Evolutionary conservation across 1,284 basidiomycete species (phyloP).

Genomic region (Moniliella sp.): DNA sequence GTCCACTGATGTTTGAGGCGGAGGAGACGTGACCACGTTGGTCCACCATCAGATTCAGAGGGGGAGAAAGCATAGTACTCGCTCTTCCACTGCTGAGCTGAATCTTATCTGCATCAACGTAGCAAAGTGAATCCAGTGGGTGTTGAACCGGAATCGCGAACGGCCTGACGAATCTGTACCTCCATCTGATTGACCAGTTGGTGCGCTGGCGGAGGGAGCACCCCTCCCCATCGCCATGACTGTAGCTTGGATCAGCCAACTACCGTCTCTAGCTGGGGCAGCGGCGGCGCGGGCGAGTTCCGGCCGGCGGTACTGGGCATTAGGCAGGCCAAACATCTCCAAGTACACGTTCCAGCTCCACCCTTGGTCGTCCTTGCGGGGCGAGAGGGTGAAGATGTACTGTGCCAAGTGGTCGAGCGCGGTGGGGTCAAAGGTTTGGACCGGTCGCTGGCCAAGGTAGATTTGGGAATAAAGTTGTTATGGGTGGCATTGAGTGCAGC

Average conservation of each 20-base stretch:
- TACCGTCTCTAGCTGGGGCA: slow-evolving; percentile 14
- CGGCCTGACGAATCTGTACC: slow-evolving; percentile 4
- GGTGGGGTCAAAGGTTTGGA: not conserved
- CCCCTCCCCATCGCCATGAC: slow-evolving; percentile 7
- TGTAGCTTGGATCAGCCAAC: slow-evolving; percentile 20
- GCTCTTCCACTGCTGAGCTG: slow-evolving; percentile 7
- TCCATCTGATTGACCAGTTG: slow-evolving; percentile 5
- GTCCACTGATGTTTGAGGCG: slow-evolving; percentile 13
- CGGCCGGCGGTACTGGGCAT: slow-evolving; percentile 1
- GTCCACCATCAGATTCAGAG: too few species aligned
- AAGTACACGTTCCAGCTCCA: slow-evolving; percentile 26
- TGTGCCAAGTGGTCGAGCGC: not conserved
- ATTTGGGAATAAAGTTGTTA: slow-evolving; percentile 23
- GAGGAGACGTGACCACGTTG: slow-evolving; percentile 1
- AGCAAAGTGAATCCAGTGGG: slow-evolving; percentile 13
- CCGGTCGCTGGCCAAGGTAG: slow-evolving; percentile 4
- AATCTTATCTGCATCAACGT: slow-evolving; percentile 9
- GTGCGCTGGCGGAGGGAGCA: slow-evolving; percentile 2
- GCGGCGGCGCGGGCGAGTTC: slow-evolving; percentile 6
- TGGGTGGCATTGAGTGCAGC: slow-evolving; percentile 10
- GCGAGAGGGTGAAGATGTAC: not conserved
- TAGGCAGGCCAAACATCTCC: slow-evolving; percentile 19
- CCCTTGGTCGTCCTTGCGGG: not conserved
- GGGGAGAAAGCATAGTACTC: slow-evolving; percentile 18
- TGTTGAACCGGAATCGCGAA: slow-evolving; percentile 5